These are phyloP conservation scores for Rhizopogon rudus DNA, from an alignment of 768 basidiomycete genomes.

Conservation along the genomic window DNA sequence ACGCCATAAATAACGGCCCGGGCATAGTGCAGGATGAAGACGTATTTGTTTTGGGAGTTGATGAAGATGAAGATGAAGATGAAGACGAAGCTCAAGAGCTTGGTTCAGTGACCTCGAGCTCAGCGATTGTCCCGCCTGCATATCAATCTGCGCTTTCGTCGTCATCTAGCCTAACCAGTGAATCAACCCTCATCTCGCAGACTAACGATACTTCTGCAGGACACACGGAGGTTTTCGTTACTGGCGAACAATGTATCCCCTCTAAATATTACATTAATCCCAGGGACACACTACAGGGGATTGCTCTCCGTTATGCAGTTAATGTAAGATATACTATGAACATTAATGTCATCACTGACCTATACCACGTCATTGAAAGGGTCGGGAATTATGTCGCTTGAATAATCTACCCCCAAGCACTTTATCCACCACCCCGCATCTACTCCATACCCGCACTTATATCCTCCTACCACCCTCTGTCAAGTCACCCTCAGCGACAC, in stretches of 20 bases:
- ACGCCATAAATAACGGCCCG: constrained; percentile 31
- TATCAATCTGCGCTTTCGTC: not conserved
- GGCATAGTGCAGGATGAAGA: constrained; percentile 55
- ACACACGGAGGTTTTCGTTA: not conserved
- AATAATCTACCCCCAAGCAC: constrained; percentile 65
- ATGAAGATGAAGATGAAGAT: constrained; percentile 37
- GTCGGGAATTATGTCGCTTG: constrained; percentile 54
- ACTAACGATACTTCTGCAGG: constrained; percentile 1
- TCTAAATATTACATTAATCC: constrained; percentile 50
- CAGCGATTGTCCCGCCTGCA: constrained; percentile 1
- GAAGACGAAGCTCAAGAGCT: constrained; percentile 31
- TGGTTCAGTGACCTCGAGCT: not conserved
- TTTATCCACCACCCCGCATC: constrained; percentile 64
- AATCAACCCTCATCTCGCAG: not conserved
- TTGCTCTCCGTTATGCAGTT: constrained; percentile 54
- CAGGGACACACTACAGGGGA: constrained; percentile 59
- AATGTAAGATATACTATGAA: constrained; percentile 42
- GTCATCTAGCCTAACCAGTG: not conserved
- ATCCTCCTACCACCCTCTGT: constrained; percentile 47
- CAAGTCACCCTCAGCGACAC: constrained; percentile 21
- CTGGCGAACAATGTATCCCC: constrained; percentile 6
- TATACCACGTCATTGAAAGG: constrained; percentile 28
- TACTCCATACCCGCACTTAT: constrained; percentile 63
- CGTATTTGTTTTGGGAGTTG: constrained; percentile 62
- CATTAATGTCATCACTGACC: not conserved